A percentile compares a stretch with the other conserved stretches of the same genome.
These are phyloP conservation scores for Cyclocybe cylindracea DNA, from an alignment of 768 basidiomycete genomes.

Conservation along the genomic window DNA sequence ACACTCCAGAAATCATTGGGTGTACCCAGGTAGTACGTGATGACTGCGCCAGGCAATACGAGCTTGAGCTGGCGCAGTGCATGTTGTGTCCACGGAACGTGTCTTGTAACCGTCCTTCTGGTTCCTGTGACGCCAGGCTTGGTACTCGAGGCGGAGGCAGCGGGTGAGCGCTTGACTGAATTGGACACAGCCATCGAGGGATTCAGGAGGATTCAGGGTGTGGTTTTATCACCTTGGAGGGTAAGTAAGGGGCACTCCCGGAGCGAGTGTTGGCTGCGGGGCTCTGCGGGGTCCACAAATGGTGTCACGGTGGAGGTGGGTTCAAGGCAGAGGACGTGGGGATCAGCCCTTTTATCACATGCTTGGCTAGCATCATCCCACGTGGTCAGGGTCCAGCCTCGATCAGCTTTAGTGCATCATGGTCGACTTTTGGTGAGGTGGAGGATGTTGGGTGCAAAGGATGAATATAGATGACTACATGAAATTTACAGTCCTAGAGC, in stretches of 20 bases:
- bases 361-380: neutral
- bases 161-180: slow-evolving; percentile 1
- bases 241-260: neutral
- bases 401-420: neutral
- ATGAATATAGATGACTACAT: slow-evolving; percentile 1
- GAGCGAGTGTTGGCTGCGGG: neutral
- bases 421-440: too few species aligned
- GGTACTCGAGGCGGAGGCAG: neutral
- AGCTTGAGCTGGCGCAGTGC: slow-evolving; percentile 73
- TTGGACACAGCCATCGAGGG: slow-evolving; percentile 4
- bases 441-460: neutral
- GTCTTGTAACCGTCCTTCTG: slow-evolving; percentile 15
- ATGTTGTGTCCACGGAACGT: slow-evolving; percentile 41
- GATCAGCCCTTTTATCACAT: slow-evolving; percentile 8
- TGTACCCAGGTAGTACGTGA: slow-evolving; percentile 66
- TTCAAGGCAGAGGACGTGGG: too few species aligned
- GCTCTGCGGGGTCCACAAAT: neutral
- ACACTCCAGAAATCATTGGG: slow-evolving; percentile 50
- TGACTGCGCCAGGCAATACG: slow-evolving; percentile 64
- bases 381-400: neutral
- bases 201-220: neutral
- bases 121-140: neutral
- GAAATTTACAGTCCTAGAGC: slow-evolving; percentile 23
- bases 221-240: neutral
- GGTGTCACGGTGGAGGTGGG: neutral